These are phyloP conservation scores for Penicillium sp. DNA, from an alignment of 2,329 filamentous ascomycete species.

Conservation along the genomic window DNA sequence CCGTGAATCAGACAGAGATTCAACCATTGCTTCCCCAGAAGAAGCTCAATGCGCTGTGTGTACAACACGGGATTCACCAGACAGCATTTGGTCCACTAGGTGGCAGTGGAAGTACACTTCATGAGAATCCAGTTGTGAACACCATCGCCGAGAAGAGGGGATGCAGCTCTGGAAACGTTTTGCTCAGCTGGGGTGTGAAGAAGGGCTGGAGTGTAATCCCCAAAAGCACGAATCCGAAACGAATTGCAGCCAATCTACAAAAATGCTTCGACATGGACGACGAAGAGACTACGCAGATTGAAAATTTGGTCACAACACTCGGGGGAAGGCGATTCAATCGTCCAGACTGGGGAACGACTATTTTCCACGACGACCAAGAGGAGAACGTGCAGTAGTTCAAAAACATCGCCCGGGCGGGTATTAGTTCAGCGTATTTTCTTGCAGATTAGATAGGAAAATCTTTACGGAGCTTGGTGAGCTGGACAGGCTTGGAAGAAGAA, in stretches of 20 bases:
- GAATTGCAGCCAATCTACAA: constrained; percentile 22
- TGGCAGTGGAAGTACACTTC: constrained; percentile 28
- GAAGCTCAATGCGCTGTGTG: constrained; percentile 43
- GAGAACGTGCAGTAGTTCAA: constrained; percentile 14
- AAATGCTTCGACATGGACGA: constrained; percentile 24
- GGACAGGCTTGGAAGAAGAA: background rate
- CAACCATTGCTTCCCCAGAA: constrained; percentile 48
- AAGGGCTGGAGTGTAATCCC: constrained; percentile 29
- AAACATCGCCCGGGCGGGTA: too few species aligned
- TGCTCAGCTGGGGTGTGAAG: constrained; percentile 27
- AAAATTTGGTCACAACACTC: constrained; percentile 17
- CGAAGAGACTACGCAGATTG: constrained; percentile 22
- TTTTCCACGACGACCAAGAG: constrained; percentile 32
- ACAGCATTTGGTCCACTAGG: constrained; percentile 43
- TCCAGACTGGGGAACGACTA: constrained; percentile 31
- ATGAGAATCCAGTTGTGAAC: constrained; percentile 19
- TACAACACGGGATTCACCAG: constrained; percentile 40
- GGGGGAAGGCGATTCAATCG: constrained; percentile 32
- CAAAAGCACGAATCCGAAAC: constrained; percentile 22
- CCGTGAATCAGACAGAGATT: constrained; percentile 46
- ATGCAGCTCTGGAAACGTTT: constrained; percentile 27
- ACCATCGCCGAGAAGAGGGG: constrained; percentile 20
- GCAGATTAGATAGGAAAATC: background rate
- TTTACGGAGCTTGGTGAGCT: background rate
- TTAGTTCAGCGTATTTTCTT: background rate